Evolutionary conservation across 768 basidiomycete genomes (phyloP).

Genomic region (Termitomyces sp.): DNA sequence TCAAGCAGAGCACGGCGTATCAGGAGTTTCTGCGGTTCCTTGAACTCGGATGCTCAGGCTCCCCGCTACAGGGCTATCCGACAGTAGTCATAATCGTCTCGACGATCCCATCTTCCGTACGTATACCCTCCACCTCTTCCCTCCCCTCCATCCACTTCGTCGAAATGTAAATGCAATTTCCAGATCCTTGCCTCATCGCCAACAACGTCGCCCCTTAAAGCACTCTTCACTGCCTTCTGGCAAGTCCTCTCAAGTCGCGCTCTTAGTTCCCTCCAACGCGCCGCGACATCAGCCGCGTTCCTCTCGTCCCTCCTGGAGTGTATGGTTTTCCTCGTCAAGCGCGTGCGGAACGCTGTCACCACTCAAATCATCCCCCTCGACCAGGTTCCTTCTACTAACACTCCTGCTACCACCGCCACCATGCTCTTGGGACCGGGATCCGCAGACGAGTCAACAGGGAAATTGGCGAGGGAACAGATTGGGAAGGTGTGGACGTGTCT

Average conservation of each 20-base stretch:
- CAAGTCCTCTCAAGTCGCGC: constrained; percentile 68
- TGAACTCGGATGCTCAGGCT: constrained; percentile 70
- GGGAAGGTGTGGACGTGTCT: constrained; percentile 45
- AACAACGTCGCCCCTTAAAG: constrained; percentile 27
- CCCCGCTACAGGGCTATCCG: constrained; percentile 78
- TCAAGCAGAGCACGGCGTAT: constrained; percentile 43
- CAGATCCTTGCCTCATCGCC: constrained; percentile 25
- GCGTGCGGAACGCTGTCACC: constrained; percentile 23
- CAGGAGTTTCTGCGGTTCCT: constrained; percentile 77
- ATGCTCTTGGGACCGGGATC: neutral
- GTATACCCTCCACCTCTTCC: neutral
- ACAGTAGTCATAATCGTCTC: constrained; percentile 75
- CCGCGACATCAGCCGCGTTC: constrained; percentile 56
- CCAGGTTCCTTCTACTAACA: constrained; percentile 1
- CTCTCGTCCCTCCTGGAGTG: constrained; percentile 68
- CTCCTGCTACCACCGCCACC: constrained; percentile 3
- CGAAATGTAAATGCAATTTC: neutral
- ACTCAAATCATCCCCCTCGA: neutral
- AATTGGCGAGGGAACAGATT: constrained; percentile 41
- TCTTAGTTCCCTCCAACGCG: constrained; percentile 50
- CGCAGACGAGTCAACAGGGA: constrained; percentile 5
- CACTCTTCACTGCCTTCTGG: constrained; percentile 79
- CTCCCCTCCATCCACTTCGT: neutral
- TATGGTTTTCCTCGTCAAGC: constrained; percentile 48
- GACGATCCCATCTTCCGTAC: constrained; percentile 67